Evolutionary conservation across 1,139 yeast species (phyloP).

Genomic region (Sugiyamaella paludigena): DNA sequence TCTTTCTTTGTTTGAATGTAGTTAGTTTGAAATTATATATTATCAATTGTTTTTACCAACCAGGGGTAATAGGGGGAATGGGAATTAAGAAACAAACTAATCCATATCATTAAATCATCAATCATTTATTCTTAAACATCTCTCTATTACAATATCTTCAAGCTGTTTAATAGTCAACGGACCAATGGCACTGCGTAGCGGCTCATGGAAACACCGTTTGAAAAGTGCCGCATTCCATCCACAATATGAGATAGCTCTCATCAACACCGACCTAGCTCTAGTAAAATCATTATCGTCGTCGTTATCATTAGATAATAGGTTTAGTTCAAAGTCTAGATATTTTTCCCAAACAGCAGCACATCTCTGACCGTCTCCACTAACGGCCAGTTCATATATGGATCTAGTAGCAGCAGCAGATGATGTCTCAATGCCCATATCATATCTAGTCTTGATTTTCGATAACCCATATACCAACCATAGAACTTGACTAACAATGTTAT

Average conservation of each 20-base stretch:
- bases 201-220: conserved; percentile 1
- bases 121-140: background rate
- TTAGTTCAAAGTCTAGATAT: conserved; percentile 5
- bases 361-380: background rate
- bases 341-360: background rate
- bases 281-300: background rate
- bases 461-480: conserved; percentile 4
- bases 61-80: background rate
- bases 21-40: background rate
- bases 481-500: background rate
- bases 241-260: conserved; percentile 2
- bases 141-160: background rate
- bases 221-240: conserved; percentile 7
- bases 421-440: background rate
- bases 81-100: background rate
- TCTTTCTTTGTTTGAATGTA: background rate
- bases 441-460: background rate
- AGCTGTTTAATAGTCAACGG: conserved; percentile 1
- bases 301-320: background rate
- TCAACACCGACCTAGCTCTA: conserved; percentile 5
- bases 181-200: background rate
- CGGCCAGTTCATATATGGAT: conserved; percentile 3
- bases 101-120: background rate
- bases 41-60: background rate
- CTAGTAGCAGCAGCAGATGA: background rate